Percentiles rank a stretch among this genome's conserved stretches.
Evolutionary conservation across 805 yeast species (phyloP).

Genomic region (Grigorovia transvaalensis): DNA sequence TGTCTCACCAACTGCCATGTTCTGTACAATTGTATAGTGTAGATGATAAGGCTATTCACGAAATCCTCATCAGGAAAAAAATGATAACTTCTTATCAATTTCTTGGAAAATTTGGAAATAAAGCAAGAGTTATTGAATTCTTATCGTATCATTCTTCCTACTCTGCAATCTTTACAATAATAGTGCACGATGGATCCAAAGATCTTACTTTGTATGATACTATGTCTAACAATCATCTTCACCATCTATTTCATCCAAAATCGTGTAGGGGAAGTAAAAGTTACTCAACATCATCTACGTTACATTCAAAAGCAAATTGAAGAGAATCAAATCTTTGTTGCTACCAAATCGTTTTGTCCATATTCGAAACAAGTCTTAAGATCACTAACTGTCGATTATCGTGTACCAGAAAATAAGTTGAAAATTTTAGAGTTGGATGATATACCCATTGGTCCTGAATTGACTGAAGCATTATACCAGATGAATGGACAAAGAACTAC

Average conservation of each 20-base stretch:
- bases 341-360: constrained; percentile 71
- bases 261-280: constrained; percentile 30
- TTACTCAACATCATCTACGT: constrained; percentile 43
- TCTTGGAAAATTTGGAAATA: no score
- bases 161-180: no score
- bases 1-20: background rate
- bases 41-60: background rate
- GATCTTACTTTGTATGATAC: background rate
- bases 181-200: background rate
- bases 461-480: constrained; percentile 66
- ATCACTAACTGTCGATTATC: constrained; percentile 29
- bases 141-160: no score
- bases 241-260: background rate
- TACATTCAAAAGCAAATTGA: constrained; percentile 56
- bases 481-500: constrained; percentile 87
- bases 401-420: constrained; percentile 34
- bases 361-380: constrained; percentile 40
- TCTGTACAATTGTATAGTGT: background rate
- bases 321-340: constrained; percentile 60
- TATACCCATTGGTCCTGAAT: constrained; percentile 60
- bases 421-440: constrained; percentile 34
- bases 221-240: background rate
- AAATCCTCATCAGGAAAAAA: background rate
- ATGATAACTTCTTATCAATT: no score
- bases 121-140: no score